phyloP scores from a whole-genome alignment of 495 filamentous ascomycete species.

The Neurospora terricola region DNA sequence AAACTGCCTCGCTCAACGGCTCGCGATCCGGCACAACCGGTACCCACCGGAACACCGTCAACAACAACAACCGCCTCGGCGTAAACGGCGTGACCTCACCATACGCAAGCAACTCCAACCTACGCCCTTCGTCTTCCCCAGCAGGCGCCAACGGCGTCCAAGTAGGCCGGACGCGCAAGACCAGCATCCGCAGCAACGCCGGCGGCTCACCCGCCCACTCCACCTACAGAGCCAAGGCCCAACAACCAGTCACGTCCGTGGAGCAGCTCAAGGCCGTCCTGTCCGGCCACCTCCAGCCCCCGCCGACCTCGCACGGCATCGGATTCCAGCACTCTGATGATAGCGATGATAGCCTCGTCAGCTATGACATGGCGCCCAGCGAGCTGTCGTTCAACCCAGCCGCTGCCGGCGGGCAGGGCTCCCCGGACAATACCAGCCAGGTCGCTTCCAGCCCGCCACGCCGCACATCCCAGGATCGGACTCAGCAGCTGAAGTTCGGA shows the following conservation, averaged over 20 bases:
- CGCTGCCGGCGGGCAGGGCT: slow-evolving; percentile 8
- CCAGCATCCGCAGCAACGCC: slow-evolving; percentile 29
- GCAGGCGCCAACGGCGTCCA: slow-evolving; percentile 11
- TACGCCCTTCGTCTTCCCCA: slow-evolving; percentile 33
- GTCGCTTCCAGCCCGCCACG: background rate
- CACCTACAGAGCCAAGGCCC: slow-evolving; percentile 44
- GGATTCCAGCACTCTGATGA: slow-evolving; percentile 25
- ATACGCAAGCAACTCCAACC: slow-evolving; percentile 28
- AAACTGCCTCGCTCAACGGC: slow-evolving; percentile 60
- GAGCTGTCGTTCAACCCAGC: slow-evolving; percentile 42
- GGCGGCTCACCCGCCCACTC: slow-evolving; percentile 40
- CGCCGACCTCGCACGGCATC: slow-evolving; percentile 17
- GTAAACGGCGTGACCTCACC: slow-evolving; percentile 42
- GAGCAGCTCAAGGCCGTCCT: slow-evolving; percentile 75
- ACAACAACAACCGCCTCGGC: slow-evolving; percentile 31
- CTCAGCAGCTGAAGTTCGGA: slow-evolving; percentile 14
- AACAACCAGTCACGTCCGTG: slow-evolving; percentile 62
- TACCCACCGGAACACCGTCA: slow-evolving; percentile 29
- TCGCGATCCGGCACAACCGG: slow-evolving; percentile 53
- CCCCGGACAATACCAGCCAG: background rate
- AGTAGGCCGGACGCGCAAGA: slow-evolving; percentile 24
- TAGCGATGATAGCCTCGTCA: slow-evolving; percentile 50
- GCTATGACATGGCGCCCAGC: slow-evolving; percentile 43
- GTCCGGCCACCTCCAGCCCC: slow-evolving; percentile 36
- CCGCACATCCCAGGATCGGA: slow-evolving; percentile 2